Evolutionary conservation across 805 yeast species (phyloP).

Genomic region (Ogataea neopini): DNA sequence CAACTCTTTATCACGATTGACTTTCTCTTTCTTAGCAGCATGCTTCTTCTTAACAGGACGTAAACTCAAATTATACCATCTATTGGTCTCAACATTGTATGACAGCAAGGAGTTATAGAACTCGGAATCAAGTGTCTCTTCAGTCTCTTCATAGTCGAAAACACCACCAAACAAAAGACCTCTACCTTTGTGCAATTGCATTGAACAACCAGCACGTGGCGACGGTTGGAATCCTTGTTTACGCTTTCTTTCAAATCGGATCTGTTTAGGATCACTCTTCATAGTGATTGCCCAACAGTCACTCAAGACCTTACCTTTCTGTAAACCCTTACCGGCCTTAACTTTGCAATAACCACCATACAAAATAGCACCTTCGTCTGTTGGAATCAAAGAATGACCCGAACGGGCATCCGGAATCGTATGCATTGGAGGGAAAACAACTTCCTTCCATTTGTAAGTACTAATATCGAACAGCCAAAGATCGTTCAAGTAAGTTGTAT

Average conservation of each 20-base stretch:
- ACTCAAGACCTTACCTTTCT: conserved; percentile 83
- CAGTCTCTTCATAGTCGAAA: conserved; percentile 91
- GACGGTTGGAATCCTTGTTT: conserved; percentile 90
- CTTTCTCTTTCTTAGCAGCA: conserved; percentile 42
- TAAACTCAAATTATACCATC: conserved; percentile 79
- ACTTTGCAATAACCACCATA: conserved; percentile 96
- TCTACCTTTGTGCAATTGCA: conserved; percentile 87
- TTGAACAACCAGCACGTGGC: conserved; percentile 91
- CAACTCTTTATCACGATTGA: conserved; percentile 72
- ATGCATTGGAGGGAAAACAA: conserved; percentile 81
- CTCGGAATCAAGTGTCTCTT: conserved; percentile 81
- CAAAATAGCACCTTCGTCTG: conserved; percentile 76
- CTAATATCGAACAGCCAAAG: conserved; percentile 92
- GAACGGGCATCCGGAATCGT: conserved; percentile 87
- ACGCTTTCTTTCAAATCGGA: conserved; percentile 86
- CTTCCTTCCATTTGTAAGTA: conserved; percentile 86
- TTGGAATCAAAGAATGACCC: conserved; percentile 85
- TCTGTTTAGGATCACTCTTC: conserved; percentile 75
- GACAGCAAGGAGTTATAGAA: conserved; percentile 81
- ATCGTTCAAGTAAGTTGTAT: conserved; percentile 81
- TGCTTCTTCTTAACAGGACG: conserved; percentile 61
- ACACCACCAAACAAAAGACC: conserved; percentile 96
- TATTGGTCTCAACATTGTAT: conserved; percentile 80
- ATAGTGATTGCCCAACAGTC: conserved; percentile 88
- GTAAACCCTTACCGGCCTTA: conserved; percentile 83